Base-by-base conservation (phyloP, 2,329 filamentous ascomycete species). In the Diaporthe longicolla region DNA sequence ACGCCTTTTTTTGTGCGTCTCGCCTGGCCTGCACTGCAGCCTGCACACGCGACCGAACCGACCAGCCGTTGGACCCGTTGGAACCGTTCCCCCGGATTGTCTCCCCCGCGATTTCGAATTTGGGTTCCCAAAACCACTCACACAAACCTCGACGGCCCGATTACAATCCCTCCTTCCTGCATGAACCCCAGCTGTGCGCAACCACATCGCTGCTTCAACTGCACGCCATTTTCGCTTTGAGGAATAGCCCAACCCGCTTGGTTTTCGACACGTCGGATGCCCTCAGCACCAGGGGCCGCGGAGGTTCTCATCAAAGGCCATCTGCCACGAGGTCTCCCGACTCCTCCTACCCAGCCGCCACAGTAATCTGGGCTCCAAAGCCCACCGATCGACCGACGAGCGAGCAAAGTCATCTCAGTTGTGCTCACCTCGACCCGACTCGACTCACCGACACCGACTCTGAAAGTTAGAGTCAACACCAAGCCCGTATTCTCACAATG, bases 81-180 rank as follows among this genome's bases (percentile, higher is more conserved):
- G 52, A 71, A 61, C 74, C 66, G 35, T 43, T 75, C 73, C 74
- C 74, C 74, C 74, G 74, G 74, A 75, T 75, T 75, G 52, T 58
- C 43, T 70, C 70, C 74, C 74, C 74, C 74, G 74, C 74, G 74
- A 74, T 74, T 74, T 72, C 37, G 32, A 57, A 63, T 74, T 74
- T 65, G 45, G 32, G 17, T 68, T 71, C 57, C 55, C 70, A 71
- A 61, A 71, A 63, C 58, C 70, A 45, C 68, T 55, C 66, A 59
- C 61, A 66, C 32, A 63, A 37, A 65, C 63, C 63, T 69, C 74
- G 73, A 72, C 74, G 74, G 74, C 74, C 74, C 74, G 74, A 75
- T 72, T 75, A 71, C 59, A 35, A 71, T 50, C 54, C 37, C 59
- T 35, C 69, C 40, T 54, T 61, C 32, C 66, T 75, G 74, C 71